Evolutionary conservation across 331 rosid genomes (phyloP).

Genomic region (Saraca asoca): DNA sequence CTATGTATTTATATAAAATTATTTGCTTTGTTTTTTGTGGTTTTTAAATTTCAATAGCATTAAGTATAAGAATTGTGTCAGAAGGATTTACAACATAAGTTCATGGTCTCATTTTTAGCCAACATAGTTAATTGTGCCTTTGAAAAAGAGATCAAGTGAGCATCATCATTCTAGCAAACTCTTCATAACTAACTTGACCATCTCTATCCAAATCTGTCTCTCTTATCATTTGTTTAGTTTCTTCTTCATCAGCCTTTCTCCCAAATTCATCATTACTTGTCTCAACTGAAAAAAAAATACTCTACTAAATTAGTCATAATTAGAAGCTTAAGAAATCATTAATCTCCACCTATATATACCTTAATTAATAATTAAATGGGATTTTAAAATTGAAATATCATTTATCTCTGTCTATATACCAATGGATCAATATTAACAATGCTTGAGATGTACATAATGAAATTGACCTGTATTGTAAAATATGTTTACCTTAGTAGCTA

Average conservation of each 20-base stretch:
- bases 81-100: constrained; percentile 8
- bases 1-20: no score
- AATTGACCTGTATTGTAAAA: background rate
- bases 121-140: background rate
- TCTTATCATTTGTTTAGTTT: constrained; percentile 82
- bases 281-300: constrained; percentile 72
- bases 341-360: no score
- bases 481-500: constrained; percentile 66
- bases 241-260: constrained; percentile 89
- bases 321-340: no score
- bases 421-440: no score
- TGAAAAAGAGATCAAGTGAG: constrained; percentile 16
- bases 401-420: no score
- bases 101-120: background rate
- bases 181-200: constrained; percentile 89
- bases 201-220: constrained; percentile 93
- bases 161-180: constrained; percentile 75
- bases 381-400: no score
- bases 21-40: no score
- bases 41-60: no score
- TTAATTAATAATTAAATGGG: no score
- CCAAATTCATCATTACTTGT: constrained; percentile 84
- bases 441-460: background rate
- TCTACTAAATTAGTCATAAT: no score
- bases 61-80: no score